phyloP scores from a whole-genome alignment of 176 grass and related monocot genomes.

The Neostapfia colusana region DNA sequence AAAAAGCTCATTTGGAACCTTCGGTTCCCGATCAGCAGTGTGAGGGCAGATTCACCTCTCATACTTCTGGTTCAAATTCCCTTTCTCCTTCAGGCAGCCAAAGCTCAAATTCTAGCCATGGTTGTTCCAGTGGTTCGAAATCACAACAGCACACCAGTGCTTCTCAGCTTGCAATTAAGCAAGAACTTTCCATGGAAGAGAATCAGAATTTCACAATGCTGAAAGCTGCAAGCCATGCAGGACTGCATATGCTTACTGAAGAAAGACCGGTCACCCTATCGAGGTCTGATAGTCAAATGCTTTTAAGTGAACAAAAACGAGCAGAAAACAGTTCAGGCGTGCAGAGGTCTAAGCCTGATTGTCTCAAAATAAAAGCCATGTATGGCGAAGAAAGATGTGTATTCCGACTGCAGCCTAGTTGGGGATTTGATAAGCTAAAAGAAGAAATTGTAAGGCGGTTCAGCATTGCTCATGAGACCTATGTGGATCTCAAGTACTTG shows the following conservation, averaged over 20 bases:
- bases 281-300: conserved; percentile 42
- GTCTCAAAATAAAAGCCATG: conserved; percentile 85
- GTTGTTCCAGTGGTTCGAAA: conserved; percentile 57
- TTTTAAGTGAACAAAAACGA: conserved; percentile 46
- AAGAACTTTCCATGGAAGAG: conserved; percentile 58
- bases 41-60: conserved; percentile 53
- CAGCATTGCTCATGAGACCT: conserved; percentile 28
- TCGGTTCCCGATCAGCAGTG: conserved; percentile 34
- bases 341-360: conserved; percentile 50
- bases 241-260: conserved; percentile 41
- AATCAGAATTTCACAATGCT: conserved; percentile 49
- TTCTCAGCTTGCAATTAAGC: conserved; percentile 45
- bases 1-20: conserved; percentile 52
- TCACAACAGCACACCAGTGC: conserved; percentile 40
- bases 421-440: conserved; percentile 76
- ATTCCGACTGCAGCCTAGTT: conserved; percentile 73
- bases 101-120: conserved; percentile 70
- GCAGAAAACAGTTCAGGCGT: conserved; percentile 31
- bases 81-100: conserved; percentile 70
- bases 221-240: conserved; percentile 21
- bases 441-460: conserved; percentile 79
- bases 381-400: conserved; percentile 89
- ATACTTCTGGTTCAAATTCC: conserved; percentile 70
- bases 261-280: conserved; percentile 33
- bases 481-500: conserved; percentile 77